A percentile compares a stretch with the other conserved stretches of the same genome.
phyloP scores from a whole-genome alignment of 257 asterid species.

The Scutellaria minor region DNA sequence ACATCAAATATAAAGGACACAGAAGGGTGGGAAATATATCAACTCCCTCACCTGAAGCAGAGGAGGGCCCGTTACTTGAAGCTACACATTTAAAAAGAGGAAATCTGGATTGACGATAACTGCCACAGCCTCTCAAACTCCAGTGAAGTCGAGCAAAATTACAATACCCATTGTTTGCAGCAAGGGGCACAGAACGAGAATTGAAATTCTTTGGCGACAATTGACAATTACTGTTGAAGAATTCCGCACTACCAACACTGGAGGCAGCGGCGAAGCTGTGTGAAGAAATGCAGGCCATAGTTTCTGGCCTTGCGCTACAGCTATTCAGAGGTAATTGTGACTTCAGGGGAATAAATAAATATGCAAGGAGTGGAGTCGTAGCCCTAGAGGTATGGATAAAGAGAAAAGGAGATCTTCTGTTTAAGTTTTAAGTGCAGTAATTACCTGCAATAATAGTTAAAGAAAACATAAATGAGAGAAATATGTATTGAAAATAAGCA shows the following conservation, averaged over 20 bases:
- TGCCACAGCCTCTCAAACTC: slow-evolving; percentile 25
- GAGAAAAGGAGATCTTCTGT: too few relatives aligned
- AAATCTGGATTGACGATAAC: slow-evolving; percentile 18
- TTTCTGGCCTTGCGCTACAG: background rate
- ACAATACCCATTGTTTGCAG: slow-evolving; percentile 17
- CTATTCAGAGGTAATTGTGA: background rate
- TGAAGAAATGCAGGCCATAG: slow-evolving; percentile 35
- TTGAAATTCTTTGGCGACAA: slow-evolving; percentile 34
- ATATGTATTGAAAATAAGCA: too few relatives aligned
- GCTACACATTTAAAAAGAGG: slow-evolving; percentile 41
- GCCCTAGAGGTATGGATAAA: background rate
- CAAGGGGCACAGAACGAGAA: slow-evolving; percentile 21
- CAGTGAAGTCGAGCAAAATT: slow-evolving; percentile 30
- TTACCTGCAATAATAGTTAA: too few relatives aligned
- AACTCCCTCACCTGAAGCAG: slow-evolving; percentile 37
- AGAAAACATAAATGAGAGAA: too few relatives aligned
- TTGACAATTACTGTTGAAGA: background rate
- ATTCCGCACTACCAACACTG: slow-evolving; percentile 25
- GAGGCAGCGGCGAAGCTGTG: slow-evolving; percentile 19
- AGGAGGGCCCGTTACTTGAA: slow-evolving; percentile 37
- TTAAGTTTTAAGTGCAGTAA: too few relatives aligned
- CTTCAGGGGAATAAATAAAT: background rate
- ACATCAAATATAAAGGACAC: too few relatives aligned
- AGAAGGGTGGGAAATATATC: background rate
- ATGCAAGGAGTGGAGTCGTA: background rate